These are phyloP conservation scores for Phialemonium atrogriseum DNA, from an alignment of 2,329 filamentous ascomycete genomes.

Conservation along the genomic window DNA sequence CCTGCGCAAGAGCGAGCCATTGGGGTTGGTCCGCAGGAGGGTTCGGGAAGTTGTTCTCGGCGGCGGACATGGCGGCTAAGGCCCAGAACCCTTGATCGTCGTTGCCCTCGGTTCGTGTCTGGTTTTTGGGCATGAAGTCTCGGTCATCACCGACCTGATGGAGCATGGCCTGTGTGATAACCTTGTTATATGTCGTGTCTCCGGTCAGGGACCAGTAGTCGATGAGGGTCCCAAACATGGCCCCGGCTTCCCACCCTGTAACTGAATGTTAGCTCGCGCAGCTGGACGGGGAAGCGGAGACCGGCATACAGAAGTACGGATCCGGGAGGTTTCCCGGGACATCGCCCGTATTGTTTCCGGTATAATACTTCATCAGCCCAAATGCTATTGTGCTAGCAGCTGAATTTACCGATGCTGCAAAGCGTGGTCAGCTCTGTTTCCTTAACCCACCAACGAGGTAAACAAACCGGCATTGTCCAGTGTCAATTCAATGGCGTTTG, in stretches of 20 bases:
- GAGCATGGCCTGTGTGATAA: conserved; percentile 48
- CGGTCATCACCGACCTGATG: conserved; percentile 51
- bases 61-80: conserved; percentile 71
- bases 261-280: too few species aligned
- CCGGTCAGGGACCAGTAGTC: conserved; percentile 68
- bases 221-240: conserved; percentile 62
- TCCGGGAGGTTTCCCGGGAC: conserved; percentile 48
- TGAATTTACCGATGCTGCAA: conserved; percentile 40
- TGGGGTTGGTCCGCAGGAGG: conserved; percentile 54
- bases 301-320: conserved; percentile 61
- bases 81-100: conserved; percentile 81
- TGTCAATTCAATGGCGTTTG: conserved; percentile 12
- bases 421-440: conserved; percentile 4
- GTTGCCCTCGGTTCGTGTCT: conserved; percentile 55
- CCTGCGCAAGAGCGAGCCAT: conserved; percentile 72
- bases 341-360: conserved; percentile 51
- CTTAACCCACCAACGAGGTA: background rate
- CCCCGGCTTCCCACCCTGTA: conserved; percentile 63
- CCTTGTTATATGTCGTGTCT: conserved; percentile 54
- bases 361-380: conserved; percentile 41
- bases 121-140: conserved; percentile 61
- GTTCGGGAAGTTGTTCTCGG: conserved; percentile 67
- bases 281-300: too few species aligned
- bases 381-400: conserved; percentile 39
- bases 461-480: conserved; percentile 14